Conservation (phyloP, 2,329 filamentous ascomycete species). For the Juglanconis sp. region DNA sequence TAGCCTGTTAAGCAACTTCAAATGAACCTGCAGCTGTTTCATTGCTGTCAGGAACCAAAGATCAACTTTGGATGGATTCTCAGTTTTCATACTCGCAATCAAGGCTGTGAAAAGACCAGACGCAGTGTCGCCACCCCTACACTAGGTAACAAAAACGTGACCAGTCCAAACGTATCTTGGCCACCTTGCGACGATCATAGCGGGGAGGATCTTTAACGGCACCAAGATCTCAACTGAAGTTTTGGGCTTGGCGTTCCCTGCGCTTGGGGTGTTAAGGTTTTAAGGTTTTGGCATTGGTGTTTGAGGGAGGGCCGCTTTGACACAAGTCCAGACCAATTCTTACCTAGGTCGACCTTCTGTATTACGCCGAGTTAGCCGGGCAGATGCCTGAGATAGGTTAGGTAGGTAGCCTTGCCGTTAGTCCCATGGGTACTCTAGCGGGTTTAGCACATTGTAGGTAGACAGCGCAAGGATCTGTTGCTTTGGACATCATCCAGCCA, state of each 20-base stretch:
- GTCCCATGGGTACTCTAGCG: too few relatives aligned
- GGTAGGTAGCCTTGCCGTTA: too few relatives aligned
- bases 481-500: too few relatives aligned
- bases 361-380: background rate
- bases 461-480: too few relatives aligned
- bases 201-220: background rate
- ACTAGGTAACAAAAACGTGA: too few relatives aligned
- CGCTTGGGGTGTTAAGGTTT: background rate
- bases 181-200: background rate
- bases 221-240: background rate
- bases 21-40: background rate
- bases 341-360: background rate
- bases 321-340: background rate
- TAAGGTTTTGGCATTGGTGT: background rate
- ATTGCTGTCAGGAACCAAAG: background rate
- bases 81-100: background rate
- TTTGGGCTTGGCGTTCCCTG: background rate
- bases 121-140: too few relatives aligned
- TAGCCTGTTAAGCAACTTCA: background rate
- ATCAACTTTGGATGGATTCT: background rate
- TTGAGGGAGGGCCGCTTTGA: background rate
- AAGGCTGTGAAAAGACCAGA: too few relatives aligned
- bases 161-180: background rate
- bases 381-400: too few relatives aligned
- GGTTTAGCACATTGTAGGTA: too few relatives aligned